Conservation (phyloP, 169 alveolate species). For the Fabrea salina region DNA sequence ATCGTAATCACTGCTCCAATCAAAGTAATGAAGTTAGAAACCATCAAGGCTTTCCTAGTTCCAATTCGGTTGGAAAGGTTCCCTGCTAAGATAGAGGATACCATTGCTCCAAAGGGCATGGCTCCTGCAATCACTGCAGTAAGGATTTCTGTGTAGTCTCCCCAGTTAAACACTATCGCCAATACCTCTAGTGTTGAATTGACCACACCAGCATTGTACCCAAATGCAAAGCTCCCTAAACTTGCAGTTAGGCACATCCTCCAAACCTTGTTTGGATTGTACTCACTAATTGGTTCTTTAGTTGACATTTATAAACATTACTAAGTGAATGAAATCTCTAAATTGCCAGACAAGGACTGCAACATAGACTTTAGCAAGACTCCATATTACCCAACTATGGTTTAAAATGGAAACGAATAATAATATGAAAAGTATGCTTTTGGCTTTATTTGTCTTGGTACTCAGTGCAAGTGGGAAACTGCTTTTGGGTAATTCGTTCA, state of each 20-base stretch:
- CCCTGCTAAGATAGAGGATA: neutral
- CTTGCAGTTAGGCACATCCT: neutral
- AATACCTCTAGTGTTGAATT: neutral
- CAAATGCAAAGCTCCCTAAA: neutral
- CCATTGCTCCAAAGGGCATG: slow-evolving; percentile 9
- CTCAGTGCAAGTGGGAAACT: too few relatives aligned
- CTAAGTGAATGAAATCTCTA: too few relatives aligned
- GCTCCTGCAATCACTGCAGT: neutral
- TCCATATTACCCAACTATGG: too few relatives aligned
- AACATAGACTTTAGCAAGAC: too few relatives aligned
- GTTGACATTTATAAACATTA: too few relatives aligned
- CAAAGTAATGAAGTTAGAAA: neutral
- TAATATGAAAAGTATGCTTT: too few relatives aligned
- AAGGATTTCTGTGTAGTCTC: neutral
- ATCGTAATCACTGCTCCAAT: neutral
- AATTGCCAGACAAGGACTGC: too few relatives aligned
- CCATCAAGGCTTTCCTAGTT: neutral
- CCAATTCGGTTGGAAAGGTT: neutral
- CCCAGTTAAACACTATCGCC: neutral
- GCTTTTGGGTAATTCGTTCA: too few relatives aligned
- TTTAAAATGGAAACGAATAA: too few relatives aligned
- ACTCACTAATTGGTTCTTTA: too few relatives aligned
- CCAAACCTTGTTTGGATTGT: neutral
- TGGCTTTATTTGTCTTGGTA: too few relatives aligned
- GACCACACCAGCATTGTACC: slow-evolving; percentile 9